These are phyloP conservation scores for Arthrobotrys conoides DNA, from an alignment of 2,329 filamentous ascomycete species.

Conservation along the genomic window DNA sequence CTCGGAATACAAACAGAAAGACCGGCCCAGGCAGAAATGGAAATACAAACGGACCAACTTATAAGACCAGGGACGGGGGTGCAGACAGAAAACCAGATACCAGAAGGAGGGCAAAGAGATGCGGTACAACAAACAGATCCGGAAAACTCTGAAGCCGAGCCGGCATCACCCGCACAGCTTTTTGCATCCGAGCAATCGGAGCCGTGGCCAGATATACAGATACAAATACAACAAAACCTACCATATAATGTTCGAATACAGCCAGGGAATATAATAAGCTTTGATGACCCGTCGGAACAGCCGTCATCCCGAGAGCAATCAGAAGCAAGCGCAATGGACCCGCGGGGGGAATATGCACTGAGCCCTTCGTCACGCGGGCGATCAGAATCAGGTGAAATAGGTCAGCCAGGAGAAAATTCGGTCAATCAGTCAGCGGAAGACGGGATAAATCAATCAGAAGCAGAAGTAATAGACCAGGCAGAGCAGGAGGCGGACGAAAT, in stretches of 20 bases:
- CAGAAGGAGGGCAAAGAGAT: too few species aligned
- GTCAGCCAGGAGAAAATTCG: too few species aligned
- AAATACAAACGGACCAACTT: not conserved
- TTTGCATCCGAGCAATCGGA: not conserved
- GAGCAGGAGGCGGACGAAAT: not conserved
- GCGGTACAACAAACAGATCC: not conserved
- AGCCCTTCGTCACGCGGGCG: too few species aligned
- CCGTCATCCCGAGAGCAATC: not conserved
- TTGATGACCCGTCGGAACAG: not conserved
- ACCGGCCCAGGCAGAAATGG: not conserved
- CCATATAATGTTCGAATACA: not conserved
- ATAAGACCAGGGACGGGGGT: not conserved
- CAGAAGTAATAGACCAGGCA: too few species aligned
- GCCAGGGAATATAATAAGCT: not conserved
- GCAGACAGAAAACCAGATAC: not conserved
- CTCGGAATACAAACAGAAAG: not conserved
- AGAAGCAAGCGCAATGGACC: not conserved
- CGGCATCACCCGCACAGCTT: not conserved
- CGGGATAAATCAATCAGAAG: not conserved
- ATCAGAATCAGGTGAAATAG: too few species aligned
- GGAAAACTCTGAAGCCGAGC: not conserved
- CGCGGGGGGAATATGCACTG: too few species aligned
- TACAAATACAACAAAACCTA: not conserved
- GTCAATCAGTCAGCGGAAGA: too few species aligned
- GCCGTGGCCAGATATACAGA: not conserved